phyloP scores from a whole-genome alignment of 257 asterid genomes.

The Solanum etuberosum region DNA sequence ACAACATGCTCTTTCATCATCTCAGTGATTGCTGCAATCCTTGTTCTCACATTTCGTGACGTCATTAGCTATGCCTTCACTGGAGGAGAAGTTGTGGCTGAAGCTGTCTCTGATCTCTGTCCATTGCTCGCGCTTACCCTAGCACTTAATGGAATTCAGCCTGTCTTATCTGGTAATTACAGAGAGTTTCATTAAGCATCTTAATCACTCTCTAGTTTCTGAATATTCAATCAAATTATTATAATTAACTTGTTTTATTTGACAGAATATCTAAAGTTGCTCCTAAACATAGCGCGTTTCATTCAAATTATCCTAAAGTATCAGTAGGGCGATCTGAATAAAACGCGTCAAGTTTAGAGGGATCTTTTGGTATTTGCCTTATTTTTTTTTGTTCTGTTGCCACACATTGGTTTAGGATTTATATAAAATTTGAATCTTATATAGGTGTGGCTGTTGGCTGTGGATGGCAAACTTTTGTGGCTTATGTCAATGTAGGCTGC shows the following conservation, averaged over 20 bases:
- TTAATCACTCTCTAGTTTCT: not conserved
- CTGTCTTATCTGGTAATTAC: conserved; percentile 27
- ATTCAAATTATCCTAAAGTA: not conserved
- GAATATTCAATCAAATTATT: not conserved
- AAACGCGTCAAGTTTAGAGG: not conserved
- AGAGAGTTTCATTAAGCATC: not conserved
- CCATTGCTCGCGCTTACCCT: conserved; percentile 27
- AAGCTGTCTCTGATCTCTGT: conserved; percentile 28
- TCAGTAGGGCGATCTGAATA: not conserved
- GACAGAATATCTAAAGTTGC: not conserved
- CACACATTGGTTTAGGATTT: not conserved
- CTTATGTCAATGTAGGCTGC: conserved; percentile 27
- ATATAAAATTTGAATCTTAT: not conserved
- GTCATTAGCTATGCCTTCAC: conserved; percentile 26
- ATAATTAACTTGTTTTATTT: not conserved
- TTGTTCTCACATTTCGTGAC: conserved; percentile 8
- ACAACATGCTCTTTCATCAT: conserved; percentile 11
- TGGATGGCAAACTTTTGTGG: conserved; percentile 36
- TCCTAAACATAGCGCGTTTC: not conserved
- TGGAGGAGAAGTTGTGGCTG: conserved; percentile 25
- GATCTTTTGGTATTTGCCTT: no score
- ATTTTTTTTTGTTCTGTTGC: no score
- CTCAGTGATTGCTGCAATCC: conserved; percentile 6
- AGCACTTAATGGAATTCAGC: conserved; percentile 27
- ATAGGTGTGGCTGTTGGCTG: conserved; percentile 39